These are phyloP conservation scores for Mycena capillaripes DNA, from an alignment of 768 basidiomycete genomes.

Conservation along the genomic window DNA sequence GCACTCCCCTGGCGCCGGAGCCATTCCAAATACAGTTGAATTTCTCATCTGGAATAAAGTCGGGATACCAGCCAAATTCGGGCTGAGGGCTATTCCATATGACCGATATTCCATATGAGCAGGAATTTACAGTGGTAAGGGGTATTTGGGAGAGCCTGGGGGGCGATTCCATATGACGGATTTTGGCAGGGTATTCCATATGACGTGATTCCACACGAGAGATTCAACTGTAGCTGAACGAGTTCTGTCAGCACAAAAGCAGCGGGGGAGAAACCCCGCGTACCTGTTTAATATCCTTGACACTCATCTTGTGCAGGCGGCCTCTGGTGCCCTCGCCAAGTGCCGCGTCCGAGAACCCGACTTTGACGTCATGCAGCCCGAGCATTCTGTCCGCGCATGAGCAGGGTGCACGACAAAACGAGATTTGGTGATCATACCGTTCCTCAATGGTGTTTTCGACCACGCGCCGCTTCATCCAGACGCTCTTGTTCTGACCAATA, in stretches of 20 bases:
- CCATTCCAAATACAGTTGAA: slow-evolving; percentile 59
- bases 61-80: too few species aligned
- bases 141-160: too few species aligned
- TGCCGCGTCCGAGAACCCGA: slow-evolving; percentile 75
- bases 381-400: slow-evolving; percentile 65
- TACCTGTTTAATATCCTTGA: slow-evolving; percentile 78
- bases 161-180: too few species aligned
- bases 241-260: background rate
- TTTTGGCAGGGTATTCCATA: too few species aligned
- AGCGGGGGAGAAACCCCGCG: slow-evolving; percentile 36
- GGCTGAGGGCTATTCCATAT: too few species aligned
- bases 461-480: slow-evolving; percentile 76
- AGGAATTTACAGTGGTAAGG: too few species aligned
- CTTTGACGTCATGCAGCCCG: slow-evolving; percentile 76
- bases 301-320: slow-evolving; percentile 74
- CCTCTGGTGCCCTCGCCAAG: slow-evolving; percentile 76
- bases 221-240: too few species aligned
- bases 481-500: slow-evolving; percentile 78
- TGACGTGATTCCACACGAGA: too few species aligned
- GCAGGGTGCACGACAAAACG: too few species aligned
- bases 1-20: background rate
- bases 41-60: too few species aligned
- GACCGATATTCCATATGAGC: too few species aligned
- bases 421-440: slow-evolving; percentile 53
- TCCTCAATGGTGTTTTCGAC: slow-evolving; percentile 83